Percentiles rank a stretch among this genome's conserved stretches.
Conservation (phyloP, 192 early-diverging fungal genomes). For the Blastocladiella britannica region DNA sequence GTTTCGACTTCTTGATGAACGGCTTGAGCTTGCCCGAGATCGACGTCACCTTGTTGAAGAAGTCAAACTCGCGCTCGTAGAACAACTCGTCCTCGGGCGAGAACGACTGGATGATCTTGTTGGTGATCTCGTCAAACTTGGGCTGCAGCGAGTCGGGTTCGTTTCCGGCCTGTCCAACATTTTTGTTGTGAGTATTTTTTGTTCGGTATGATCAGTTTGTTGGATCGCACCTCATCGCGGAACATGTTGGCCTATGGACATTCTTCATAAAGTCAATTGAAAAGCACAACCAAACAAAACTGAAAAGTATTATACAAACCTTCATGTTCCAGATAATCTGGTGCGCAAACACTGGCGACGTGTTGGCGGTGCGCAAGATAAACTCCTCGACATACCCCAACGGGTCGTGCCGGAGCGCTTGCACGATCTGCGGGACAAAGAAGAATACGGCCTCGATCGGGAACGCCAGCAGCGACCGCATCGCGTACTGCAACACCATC, state of each 20-base stretch:
- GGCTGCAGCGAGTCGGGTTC: conserved; percentile 75
- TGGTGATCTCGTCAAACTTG: conserved; percentile 65
- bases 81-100: conserved; percentile 73
- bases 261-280: too few relatives aligned
- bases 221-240: conserved; percentile 33
- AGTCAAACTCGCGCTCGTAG: conserved; percentile 88
- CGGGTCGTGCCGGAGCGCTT: conserved; percentile 72
- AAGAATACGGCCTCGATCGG: conserved; percentile 93
- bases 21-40: conserved; percentile 97
- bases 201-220: conserved; percentile 5
- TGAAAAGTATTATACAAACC: too few relatives aligned
- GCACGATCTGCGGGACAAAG: conserved; percentile 95
- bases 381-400: conserved; percentile 87
- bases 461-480: conserved; percentile 72
- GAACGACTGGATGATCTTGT: conserved; percentile 52
- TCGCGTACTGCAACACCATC: conserved; percentile 86
- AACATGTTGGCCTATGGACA: conserved; percentile 98
- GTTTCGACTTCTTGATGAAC: conserved; percentile 66
- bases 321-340: conserved; percentile 99
- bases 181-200: neutral
- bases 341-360: conserved; percentile 94
- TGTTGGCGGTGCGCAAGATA: conserved; percentile 78
- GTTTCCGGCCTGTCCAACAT: conserved; percentile 7
- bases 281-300: too few relatives aligned
- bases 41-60: conserved; percentile 86